Evolutionary conservation across 2,329 filamentous ascomycete genomes (phyloP).

Genomic region (Fusarium phyllophilum): DNA sequence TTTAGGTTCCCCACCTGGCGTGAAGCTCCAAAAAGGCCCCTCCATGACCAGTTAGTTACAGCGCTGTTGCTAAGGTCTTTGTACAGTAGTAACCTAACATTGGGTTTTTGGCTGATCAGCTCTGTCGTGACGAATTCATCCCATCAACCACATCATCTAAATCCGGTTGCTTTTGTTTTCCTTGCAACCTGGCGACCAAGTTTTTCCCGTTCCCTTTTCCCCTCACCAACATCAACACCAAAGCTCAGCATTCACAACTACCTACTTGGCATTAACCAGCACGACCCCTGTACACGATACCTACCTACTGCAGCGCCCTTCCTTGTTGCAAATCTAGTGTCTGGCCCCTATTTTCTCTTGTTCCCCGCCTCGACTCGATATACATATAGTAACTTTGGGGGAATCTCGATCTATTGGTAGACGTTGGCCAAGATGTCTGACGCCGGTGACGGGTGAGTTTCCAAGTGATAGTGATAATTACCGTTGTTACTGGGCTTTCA

Average conservation of each 20-base stretch:
- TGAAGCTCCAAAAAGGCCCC: constrained; percentile 5
- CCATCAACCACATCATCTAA: constrained; percentile 5
- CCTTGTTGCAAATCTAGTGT: constrained; percentile 26
- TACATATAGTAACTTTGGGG: background rate
- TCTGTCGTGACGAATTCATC: constrained; percentile 19
- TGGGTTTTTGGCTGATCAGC: background rate
- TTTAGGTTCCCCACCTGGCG: constrained; percentile 11
- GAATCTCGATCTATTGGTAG: constrained; percentile 11
- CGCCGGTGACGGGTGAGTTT: constrained; percentile 40
- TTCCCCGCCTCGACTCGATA: constrained; percentile 25
- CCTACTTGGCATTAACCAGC: constrained; percentile 15
- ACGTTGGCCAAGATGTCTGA: constrained; percentile 40
- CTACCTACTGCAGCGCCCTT: constrained; percentile 8
- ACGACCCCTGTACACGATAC: constrained; percentile 14
- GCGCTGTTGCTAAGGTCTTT: background rate
- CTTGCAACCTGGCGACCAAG: background rate
- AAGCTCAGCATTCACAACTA: constrained; percentile 1
- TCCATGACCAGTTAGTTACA: background rate
- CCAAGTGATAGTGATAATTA: constrained; percentile 1
- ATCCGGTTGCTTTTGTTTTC: background rate
- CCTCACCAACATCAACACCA: constrained; percentile 10
- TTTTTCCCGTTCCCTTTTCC: background rate
- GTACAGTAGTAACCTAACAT: background rate
- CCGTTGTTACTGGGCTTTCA: background rate
- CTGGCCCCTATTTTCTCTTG: constrained; percentile 30